phyloP scores from a whole-genome alignment of 495 filamentous ascomycete genomes.

The Lophiotrema nucula region DNA sequence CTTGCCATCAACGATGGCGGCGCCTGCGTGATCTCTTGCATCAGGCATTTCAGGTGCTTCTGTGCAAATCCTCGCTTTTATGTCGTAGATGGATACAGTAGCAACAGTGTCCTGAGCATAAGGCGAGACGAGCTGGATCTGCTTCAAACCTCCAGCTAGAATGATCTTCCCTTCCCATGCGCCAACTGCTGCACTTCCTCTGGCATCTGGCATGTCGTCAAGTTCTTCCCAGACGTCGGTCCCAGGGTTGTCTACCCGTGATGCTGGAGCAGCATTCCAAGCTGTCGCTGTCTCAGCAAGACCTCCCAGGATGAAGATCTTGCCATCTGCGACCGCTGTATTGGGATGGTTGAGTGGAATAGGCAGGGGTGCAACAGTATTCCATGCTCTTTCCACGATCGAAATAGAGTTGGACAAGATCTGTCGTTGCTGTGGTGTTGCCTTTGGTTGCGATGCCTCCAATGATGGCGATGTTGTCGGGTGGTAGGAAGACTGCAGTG shows the following conservation, averaged over 20 bases:
- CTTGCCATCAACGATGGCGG: constrained; percentile 35
- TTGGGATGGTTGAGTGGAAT: constrained; percentile 41
- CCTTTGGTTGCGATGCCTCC: constrained; percentile 29
- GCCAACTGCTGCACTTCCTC: constrained; percentile 32
- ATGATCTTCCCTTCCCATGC: constrained; percentile 22
- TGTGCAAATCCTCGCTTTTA: background rate
- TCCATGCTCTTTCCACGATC: constrained; percentile 38
- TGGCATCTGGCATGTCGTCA: constrained; percentile 30
- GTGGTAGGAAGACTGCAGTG: constrained; percentile 26
- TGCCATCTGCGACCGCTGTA: constrained; percentile 37
- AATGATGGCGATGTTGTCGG: constrained; percentile 33
- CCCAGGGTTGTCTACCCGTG: constrained; percentile 20
- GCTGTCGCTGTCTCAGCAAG: constrained; percentile 21
- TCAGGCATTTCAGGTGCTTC: constrained; percentile 41
- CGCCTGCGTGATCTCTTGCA: constrained; percentile 42
- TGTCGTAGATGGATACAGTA: background rate
- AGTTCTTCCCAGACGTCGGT: constrained; percentile 29
- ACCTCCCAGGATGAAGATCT: constrained; percentile 45
- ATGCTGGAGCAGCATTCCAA: constrained; percentile 13
- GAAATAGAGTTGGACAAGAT: constrained; percentile 37
- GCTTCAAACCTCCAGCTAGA: constrained; percentile 32
- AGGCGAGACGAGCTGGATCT: background rate
- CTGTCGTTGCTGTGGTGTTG: constrained; percentile 7
- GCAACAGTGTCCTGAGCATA: background rate
- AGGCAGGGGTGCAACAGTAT: constrained; percentile 33